phyloP scores from a whole-genome alignment of 2,329 filamentous ascomycete species.

The Alternaria arborescens region DNA sequence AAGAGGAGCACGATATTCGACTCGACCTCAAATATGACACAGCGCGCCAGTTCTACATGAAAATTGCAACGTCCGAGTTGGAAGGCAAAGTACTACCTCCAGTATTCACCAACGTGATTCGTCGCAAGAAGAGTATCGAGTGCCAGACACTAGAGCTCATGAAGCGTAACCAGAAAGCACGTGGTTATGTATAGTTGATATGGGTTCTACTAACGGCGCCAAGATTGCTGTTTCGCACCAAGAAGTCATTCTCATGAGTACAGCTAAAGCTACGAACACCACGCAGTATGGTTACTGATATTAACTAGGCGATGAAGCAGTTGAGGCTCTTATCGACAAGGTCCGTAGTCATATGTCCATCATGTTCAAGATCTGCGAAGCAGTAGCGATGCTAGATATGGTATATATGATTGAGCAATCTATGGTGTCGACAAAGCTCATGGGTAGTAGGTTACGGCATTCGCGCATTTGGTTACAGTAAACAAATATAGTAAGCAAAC shows the following conservation, averaged over 20 bases:
- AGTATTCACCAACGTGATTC: conserved; percentile 78
- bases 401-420: conserved; percentile 50
- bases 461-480: conserved; percentile 70
- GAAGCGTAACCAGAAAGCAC: conserved; percentile 70
- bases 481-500: conserved; percentile 62
- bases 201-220: conserved; percentile 39
- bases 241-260: conserved; percentile 81
- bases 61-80: conserved; percentile 69
- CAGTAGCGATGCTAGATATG: conserved; percentile 88
- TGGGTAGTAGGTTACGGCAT: conserved; percentile 37
- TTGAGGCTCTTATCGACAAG: conserved; percentile 75
- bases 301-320: conserved; percentile 66
- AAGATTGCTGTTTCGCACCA: conserved; percentile 80
- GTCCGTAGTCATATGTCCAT: conserved; percentile 75
- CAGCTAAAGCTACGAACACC: neutral
- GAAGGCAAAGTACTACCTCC: conserved; percentile 68
- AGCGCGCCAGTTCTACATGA: conserved; percentile 80
- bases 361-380: conserved; percentile 86
- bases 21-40: conserved; percentile 79
- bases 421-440: conserved; percentile 11
- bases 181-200: neutral
- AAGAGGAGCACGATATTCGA: conserved; percentile 63
- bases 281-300: conserved; percentile 6
- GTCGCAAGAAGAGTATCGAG: conserved; percentile 78
- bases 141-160: conserved; percentile 87